Conservation (phyloP, 192 early-diverging fungal genomes). For the Piromyces finnis region DNA sequence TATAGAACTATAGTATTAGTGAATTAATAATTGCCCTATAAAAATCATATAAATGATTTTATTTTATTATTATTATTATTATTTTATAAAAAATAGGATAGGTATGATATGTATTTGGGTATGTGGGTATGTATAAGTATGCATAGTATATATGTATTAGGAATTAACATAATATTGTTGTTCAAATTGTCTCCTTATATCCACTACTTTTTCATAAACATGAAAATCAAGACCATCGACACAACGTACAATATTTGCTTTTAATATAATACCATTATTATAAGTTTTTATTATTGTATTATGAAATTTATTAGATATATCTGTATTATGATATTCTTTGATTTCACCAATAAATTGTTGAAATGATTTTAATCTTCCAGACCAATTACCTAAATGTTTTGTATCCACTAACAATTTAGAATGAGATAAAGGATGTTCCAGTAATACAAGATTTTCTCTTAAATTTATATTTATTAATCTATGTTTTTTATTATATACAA, state of each 20-base stretch:
- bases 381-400: background rate
- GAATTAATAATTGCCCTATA: too few relatives aligned
- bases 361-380: background rate
- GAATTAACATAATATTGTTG: background rate
- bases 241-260: background rate
- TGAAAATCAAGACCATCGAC: background rate
- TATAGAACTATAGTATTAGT: too few relatives aligned
- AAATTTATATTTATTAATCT: background rate
- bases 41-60: too few relatives aligned
- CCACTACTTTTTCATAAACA: background rate
- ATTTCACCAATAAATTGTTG: background rate
- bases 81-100: too few relatives aligned
- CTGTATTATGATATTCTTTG: background rate
- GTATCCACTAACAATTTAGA: background rate
- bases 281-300: background rate
- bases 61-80: too few relatives aligned
- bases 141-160: background rate
- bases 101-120: too few relatives aligned
- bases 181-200: background rate
- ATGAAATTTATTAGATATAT: background rate
- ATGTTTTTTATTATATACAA: too few relatives aligned
- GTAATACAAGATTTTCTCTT: background rate
- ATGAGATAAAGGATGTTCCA: background rate
- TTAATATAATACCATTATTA: background rate
- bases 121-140: too few relatives aligned